phyloP scores from a whole-genome alignment of 495 filamentous ascomycete genomes.

The Opeltia flavorubescens region DNA sequence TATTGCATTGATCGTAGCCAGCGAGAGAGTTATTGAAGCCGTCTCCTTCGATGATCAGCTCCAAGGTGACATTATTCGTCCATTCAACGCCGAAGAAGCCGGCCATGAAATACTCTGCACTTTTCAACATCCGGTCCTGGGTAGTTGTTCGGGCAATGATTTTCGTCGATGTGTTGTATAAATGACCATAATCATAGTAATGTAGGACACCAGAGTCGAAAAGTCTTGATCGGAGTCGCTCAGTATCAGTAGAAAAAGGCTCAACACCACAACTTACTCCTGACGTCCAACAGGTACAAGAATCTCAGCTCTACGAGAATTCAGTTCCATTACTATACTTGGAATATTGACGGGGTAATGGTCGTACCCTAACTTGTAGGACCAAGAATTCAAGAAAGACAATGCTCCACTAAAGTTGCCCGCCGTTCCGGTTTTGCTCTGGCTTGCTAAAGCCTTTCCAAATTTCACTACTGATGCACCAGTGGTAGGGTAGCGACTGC shows the following conservation, averaged over 20 bases:
- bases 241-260: not conserved
- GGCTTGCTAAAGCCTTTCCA: slow-evolving; percentile 18
- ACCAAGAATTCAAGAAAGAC: slow-evolving; percentile 36
- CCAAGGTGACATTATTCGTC: slow-evolving; percentile 36
- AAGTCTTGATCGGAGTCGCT: slow-evolving; percentile 12
- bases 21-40: slow-evolving; percentile 27
- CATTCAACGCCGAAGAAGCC: slow-evolving; percentile 48
- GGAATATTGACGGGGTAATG: not conserved
- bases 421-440: slow-evolving; percentile 15
- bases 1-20: slow-evolving; percentile 25
- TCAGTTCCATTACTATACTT: not conserved
- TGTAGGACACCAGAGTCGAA: slow-evolving; percentile 40
- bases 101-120: slow-evolving; percentile 32
- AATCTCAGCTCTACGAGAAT: slow-evolving; percentile 29
- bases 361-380: slow-evolving; percentile 21
- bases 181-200: slow-evolving; percentile 45
- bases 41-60: slow-evolving; percentile 32
- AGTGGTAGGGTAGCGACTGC: slow-evolving; percentile 27
- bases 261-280: slow-evolving; percentile 23
- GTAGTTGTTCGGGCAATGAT: slow-evolving; percentile 48
- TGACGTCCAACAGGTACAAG: slow-evolving; percentile 38
- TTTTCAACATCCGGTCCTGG: slow-evolving; percentile 35
- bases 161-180: slow-evolving; percentile 46
- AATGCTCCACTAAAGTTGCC: slow-evolving; percentile 31
- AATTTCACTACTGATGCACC: slow-evolving; percentile 18